These are phyloP conservation scores for Withania somnifera DNA, from an alignment of 305 asterid species.

Conservation along the genomic window DNA sequence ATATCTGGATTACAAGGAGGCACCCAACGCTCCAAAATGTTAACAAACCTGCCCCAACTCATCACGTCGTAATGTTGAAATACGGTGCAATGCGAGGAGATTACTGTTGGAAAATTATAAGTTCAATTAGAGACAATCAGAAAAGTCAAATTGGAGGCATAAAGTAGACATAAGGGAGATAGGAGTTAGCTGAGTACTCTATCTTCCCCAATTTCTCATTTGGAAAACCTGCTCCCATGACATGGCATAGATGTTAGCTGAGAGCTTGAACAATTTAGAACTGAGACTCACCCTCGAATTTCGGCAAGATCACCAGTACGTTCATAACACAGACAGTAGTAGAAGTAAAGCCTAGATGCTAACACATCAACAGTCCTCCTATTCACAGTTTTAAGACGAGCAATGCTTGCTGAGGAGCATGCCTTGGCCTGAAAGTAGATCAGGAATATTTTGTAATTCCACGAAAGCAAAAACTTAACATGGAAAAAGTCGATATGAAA, in stretches of 20 bases:
- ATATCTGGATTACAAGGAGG: background rate
- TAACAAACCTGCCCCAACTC: conserved; percentile 91
- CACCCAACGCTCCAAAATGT: background rate
- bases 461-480: background rate
- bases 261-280: background rate
- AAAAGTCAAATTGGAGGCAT: background rate
- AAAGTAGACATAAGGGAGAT: background rate
- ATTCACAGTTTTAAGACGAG: conserved; percentile 54
- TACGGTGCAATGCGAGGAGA: conserved; percentile 84
- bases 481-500: background rate
- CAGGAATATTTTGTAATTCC: conserved; percentile 9
- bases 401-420: conserved; percentile 70
- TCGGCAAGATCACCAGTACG: conserved; percentile 70
- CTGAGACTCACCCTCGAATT: conserved; percentile 54
- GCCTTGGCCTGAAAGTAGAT: conserved; percentile 49
- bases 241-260: background rate
- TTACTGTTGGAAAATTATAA: conserved; percentile 37
- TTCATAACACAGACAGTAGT: conserved; percentile 74
- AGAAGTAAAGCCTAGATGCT: conserved; percentile 72
- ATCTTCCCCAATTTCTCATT: background rate
- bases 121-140: background rate
- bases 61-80: conserved; percentile 88
- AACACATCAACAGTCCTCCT: conserved; percentile 69
- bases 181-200: background rate
- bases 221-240: background rate